Conservation (phyloP, 169 alveolate genomes). For the Plasmodium gallinaceum region DNA sequence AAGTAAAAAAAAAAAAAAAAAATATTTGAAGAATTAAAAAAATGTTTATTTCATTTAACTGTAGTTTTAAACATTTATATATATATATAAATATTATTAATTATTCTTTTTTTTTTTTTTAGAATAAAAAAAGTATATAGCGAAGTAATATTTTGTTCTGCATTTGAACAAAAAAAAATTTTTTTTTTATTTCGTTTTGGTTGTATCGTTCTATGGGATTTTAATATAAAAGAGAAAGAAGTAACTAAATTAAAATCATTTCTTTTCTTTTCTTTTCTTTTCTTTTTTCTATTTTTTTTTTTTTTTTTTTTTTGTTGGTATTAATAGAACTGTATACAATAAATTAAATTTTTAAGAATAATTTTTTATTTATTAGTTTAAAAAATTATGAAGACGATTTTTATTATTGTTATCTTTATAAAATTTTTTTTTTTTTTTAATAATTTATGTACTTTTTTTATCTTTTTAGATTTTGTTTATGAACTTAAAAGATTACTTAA, state of each 20-base stretch:
- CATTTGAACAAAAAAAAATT: constrained; percentile 74
- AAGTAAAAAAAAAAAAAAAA: constrained; percentile 15
- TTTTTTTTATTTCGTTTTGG: constrained; percentile 82
- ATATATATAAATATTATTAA: background rate
- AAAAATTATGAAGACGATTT: constrained; percentile 12
- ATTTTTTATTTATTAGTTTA: background rate
- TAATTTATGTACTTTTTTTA: background rate
- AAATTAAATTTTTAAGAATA: background rate
- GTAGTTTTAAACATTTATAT: too few species aligned
- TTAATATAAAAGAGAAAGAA: constrained; percentile 78
- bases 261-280: too few species aligned
- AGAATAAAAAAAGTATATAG: constrained; percentile 82
- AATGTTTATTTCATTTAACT: too few species aligned
- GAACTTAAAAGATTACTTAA: constrained; percentile 44
- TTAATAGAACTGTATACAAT: too few species aligned
- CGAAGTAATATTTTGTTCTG: constrained; percentile 81
- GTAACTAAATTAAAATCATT: constrained; percentile 33
- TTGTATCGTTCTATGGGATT: constrained; percentile 85
- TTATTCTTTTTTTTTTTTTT: constrained; percentile 9
- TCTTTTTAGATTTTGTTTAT: constrained; percentile 25
- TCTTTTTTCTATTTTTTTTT: too few species aligned
- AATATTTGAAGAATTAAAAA: too few species aligned
- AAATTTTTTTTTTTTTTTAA: too few species aligned
- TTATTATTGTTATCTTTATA: constrained; percentile 2
- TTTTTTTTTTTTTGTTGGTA: too few species aligned